These are phyloP conservation scores for Stagonosporopsis rhizophila DNA, from an alignment of 2,329 filamentous ascomycete species.

Conservation along the genomic window DNA sequence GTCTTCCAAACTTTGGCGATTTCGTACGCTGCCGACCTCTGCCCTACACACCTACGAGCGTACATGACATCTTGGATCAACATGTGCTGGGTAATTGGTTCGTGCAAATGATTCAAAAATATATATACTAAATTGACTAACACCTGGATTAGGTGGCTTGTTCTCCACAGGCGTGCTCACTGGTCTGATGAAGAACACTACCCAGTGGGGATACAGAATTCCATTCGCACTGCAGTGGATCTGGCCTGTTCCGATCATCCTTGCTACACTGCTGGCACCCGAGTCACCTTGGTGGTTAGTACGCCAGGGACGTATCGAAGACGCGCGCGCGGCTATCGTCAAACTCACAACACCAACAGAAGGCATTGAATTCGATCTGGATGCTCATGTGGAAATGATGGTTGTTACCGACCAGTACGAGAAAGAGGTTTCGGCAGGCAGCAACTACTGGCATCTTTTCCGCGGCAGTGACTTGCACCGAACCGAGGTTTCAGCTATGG, in stretches of 20 bases:
- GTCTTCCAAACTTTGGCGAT: constrained; percentile 33
- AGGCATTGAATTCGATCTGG: constrained; percentile 47
- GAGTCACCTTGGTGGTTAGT: constrained; percentile 58
- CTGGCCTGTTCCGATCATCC: constrained; percentile 71
- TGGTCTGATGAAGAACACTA: constrained; percentile 66
- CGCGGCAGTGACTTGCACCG: constrained; percentile 75
- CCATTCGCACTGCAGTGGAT: constrained; percentile 75
- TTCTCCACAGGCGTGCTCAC: constrained; percentile 73
- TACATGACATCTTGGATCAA: constrained; percentile 68
- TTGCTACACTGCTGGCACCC: constrained; percentile 70
- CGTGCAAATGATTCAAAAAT: background rate
- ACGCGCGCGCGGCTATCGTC: constrained; percentile 69
- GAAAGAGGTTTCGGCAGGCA: constrained; percentile 68
- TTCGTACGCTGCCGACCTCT: constrained; percentile 58
- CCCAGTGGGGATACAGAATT: constrained; percentile 71
- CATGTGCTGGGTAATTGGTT: constrained; percentile 72
- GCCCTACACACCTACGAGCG: constrained; percentile 69
- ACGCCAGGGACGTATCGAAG: constrained; percentile 65
- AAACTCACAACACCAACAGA: constrained; percentile 63
- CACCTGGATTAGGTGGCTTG: constrained; percentile 52
- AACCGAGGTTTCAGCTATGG: constrained; percentile 70
- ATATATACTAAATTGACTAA: background rate
- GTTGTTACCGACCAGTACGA: constrained; percentile 82
- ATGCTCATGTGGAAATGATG: constrained; percentile 80
- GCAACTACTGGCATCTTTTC: constrained; percentile 82